A percentile compares a stretch with the other conserved stretches of the same genome.
phyloP scores from a whole-genome alignment of 805 yeast genomes.

The Lipomyces starkeyi region DNA sequence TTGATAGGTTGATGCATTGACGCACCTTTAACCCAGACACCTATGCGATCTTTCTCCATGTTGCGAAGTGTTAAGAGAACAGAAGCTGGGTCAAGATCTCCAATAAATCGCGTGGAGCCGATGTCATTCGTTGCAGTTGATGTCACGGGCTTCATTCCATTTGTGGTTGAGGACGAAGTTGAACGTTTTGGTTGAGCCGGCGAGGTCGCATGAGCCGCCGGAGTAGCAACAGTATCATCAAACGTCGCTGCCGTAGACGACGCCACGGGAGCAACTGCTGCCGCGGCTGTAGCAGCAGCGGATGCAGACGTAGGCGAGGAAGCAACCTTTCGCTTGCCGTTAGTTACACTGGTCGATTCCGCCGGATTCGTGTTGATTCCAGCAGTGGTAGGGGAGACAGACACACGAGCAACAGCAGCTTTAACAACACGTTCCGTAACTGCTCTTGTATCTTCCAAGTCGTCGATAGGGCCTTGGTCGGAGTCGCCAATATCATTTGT shows the following conservation, averaged over 20 bases:
- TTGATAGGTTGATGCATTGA: constrained; percentile 43
- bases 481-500: constrained; percentile 5
- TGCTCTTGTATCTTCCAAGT: constrained; percentile 7
- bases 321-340: not conserved
- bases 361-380: not conserved
- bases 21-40: constrained; percentile 48
- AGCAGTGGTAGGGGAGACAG: constrained; percentile 14
- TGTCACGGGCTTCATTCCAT: not conserved
- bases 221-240: constrained; percentile 24
- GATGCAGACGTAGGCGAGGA: constrained; percentile 17
- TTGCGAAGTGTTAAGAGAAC: constrained; percentile 26
- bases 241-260: constrained; percentile 33
- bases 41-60: constrained; percentile 38
- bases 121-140: constrained; percentile 9
- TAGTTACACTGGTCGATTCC: not conserved
- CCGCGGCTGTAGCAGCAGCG: constrained; percentile 35
- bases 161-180: not conserved
- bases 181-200: not conserved
- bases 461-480: not conserved
- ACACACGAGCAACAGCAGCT: constrained; percentile 18
- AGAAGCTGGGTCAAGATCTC: constrained; percentile 34
- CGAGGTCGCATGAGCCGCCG: constrained; percentile 19
- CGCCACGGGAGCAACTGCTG: constrained; percentile 31
- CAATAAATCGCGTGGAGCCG: constrained; percentile 32
- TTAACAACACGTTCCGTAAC: constrained; percentile 9